These are phyloP conservation scores for Xylariaceae sp. DNA, from an alignment of 2,329 filamentous ascomycete species.

Conservation along the genomic window DNA sequence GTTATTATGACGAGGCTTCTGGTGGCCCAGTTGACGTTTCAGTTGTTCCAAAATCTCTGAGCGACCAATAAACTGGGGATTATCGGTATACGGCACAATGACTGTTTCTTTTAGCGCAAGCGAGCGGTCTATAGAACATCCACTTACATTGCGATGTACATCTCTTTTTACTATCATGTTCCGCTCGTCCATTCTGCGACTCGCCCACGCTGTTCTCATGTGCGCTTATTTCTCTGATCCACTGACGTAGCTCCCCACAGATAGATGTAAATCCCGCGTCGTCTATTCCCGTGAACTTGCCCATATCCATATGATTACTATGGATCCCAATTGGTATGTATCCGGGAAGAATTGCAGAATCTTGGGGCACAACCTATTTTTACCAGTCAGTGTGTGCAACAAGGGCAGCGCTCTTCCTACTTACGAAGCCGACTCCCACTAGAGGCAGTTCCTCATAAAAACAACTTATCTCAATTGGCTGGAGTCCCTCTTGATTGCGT, in stretches of 20 bases:
- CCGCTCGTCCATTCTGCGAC: too few relatives aligned
- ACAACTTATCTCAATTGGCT: not conserved
- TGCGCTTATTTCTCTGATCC: too few relatives aligned
- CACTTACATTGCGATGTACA: too few relatives aligned
- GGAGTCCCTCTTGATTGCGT: not conserved
- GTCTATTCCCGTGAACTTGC: not conserved
- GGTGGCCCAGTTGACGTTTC: not conserved
- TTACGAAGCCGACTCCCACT: not conserved
- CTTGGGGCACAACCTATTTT: not conserved
- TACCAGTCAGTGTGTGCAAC: not conserved
- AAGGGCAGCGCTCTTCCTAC: not conserved
- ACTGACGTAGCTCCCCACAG: not conserved
- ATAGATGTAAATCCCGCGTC: not conserved
- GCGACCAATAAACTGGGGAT: constrained; percentile 1
- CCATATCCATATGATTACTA: constrained; percentile 5
- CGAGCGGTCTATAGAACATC: too few relatives aligned
- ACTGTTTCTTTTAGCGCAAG: too few relatives aligned
- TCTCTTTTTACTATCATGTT: too few relatives aligned
- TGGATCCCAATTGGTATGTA: not conserved
- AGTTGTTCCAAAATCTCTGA: not conserved
- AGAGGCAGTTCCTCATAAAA: constrained; percentile 12
- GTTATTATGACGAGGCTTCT: not conserved
- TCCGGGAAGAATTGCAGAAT: constrained; percentile 5
- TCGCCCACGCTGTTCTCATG: too few relatives aligned
- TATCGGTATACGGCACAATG: not conserved